Base-by-base conservation (phyloP, 2,329 filamentous ascomycete species). In the Colletotrichum sojae region DNA sequence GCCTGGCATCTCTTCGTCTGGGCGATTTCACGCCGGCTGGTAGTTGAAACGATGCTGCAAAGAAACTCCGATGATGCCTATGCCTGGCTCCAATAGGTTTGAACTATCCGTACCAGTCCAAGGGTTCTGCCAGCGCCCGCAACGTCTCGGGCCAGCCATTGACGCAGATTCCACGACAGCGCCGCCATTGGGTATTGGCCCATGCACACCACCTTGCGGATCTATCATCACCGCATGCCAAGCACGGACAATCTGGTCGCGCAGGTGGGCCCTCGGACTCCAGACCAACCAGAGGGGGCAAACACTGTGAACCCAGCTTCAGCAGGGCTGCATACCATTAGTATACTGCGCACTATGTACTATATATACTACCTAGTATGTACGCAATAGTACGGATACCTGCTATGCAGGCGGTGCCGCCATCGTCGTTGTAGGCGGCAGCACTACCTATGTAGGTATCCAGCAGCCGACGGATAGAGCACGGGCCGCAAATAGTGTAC, bases 311-410 rank as follows among this genome's bases (percentile, higher is more conserved):
- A 15, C 12, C n/a, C 46, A 68, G 39, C 56, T 27, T 51, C 65
- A 39, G 48, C 60, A 68, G 60, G 65, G 65, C 65, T 68, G 65
- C 65, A 61, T 48, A 55, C 22, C 22, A 4, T 25, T 25, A 25
- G 22, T 25, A 3, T 4, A 25, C 22, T 25, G 22, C 22, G 2
- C 5, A 25, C 22, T 25, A 25, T 25, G 22, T 25, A 25, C 22
- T 25, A 25, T 4, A 25, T 25, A 25, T 5, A 3, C 22, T 25
- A 25, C 22, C 22, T 25, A 25, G 22, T 25, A 25, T 25, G 22
- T 25, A 25, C 22, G 4, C 22, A 25, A 25, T 25, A 25, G 22
- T 25, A 25, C 22, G 22, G 22, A 25, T 25, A 25, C 22, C 22
- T 25, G 5, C 22, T 25, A 25, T 25, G 22, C 5, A 25, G 22